Conservation (phyloP, 2,329 filamentous ascomycete genomes). For the Penicillium sp. region DNA sequence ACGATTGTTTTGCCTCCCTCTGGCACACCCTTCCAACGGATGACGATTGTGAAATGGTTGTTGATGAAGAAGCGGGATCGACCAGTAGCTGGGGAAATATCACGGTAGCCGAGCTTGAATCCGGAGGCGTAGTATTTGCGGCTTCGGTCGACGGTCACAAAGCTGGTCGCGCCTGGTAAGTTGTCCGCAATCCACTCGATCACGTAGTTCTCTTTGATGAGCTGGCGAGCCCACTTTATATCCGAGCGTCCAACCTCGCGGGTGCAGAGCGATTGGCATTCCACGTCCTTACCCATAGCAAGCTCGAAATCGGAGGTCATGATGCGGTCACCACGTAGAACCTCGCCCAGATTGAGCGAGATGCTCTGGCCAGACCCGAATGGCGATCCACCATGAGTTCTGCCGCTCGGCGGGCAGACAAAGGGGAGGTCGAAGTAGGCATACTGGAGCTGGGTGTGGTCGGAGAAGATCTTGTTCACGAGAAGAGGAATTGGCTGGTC, state of each 20-base stretch:
- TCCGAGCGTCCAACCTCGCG: conserved; percentile 59
- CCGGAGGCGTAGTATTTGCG: conserved; percentile 84
- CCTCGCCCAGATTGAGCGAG: conserved; percentile 77
- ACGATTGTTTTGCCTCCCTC: conserved; percentile 73
- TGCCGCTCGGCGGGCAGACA: conserved; percentile 71
- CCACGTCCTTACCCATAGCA: conserved; percentile 66
- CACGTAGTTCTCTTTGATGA: conserved; percentile 76
- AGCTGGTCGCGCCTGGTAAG: conserved; percentile 79
- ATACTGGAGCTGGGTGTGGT: conserved; percentile 84
- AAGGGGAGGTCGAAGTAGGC: conserved; percentile 85
- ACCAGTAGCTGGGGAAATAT: conserved; percentile 55
- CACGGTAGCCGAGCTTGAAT: conserved; percentile 79
- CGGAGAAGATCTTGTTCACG: conserved; percentile 87
- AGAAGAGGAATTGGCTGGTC: conserved; percentile 75
- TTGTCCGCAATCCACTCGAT: conserved; percentile 93
- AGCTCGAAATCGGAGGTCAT: conserved; percentile 78
- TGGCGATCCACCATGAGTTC: conserved; percentile 58
- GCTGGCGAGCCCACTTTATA: conserved; percentile 60
- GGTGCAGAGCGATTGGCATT: conserved; percentile 68
- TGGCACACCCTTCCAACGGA: conserved; percentile 68
- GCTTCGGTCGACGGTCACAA: conserved; percentile 77
- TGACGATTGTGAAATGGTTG: conserved; percentile 81
- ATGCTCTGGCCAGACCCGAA: conserved; percentile 71
- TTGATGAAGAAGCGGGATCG: conserved; percentile 68
- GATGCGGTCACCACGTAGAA: conserved; percentile 80